Percentiles rank a stretch among this genome's conserved stretches.
Evolutionary conservation across 192 early-diverging fungal species (phyloP).

Genomic region (Umbelopsis sp.): DNA sequence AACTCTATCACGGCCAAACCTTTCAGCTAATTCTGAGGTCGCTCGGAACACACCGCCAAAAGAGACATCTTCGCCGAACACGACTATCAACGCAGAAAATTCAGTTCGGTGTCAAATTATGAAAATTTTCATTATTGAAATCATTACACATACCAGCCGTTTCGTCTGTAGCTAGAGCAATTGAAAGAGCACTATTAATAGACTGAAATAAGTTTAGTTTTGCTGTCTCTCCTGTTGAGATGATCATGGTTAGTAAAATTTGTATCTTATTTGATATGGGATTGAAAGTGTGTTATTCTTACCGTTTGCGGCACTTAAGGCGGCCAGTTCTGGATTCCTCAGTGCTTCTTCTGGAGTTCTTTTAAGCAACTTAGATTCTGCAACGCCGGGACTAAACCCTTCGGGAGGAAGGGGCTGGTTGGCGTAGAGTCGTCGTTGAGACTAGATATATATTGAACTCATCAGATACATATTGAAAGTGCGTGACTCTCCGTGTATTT

Average conservation of each 20-base stretch:
- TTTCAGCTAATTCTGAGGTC: slow-evolving; percentile 87
- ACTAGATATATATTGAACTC: neutral
- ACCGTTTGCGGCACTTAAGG: slow-evolving; percentile 59
- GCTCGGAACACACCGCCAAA: slow-evolving; percentile 98
- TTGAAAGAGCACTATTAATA: slow-evolving; percentile 93
- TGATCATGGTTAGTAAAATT: neutral
- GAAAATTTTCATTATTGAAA: neutral
- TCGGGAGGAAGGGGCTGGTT: slow-evolving; percentile 68
- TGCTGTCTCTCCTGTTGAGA: slow-evolving; percentile 63
- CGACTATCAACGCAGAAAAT: slow-evolving; percentile 47
- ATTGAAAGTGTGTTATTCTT: slow-evolving; percentile 13
- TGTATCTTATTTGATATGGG: neutral
- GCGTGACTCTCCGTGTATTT: neutral
- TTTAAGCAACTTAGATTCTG: slow-evolving; percentile 77
- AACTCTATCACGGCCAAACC: slow-evolving; percentile 89
- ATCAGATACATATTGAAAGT: neutral
- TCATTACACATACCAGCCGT: slow-evolving; percentile 59
- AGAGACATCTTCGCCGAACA: slow-evolving; percentile 97
- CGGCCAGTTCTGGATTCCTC: slow-evolving; percentile 66
- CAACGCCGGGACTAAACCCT: slow-evolving; percentile 82
- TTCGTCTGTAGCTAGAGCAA: slow-evolving; percentile 84
- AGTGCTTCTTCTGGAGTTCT: slow-evolving; percentile 71
- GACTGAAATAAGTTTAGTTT: slow-evolving; percentile 95
- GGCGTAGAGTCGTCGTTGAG: neutral
- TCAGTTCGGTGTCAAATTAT: neutral